Conservation (phyloP, 2,329 filamentous ascomycete species). For the Nannizziopsis arthrosporioides region DNA sequence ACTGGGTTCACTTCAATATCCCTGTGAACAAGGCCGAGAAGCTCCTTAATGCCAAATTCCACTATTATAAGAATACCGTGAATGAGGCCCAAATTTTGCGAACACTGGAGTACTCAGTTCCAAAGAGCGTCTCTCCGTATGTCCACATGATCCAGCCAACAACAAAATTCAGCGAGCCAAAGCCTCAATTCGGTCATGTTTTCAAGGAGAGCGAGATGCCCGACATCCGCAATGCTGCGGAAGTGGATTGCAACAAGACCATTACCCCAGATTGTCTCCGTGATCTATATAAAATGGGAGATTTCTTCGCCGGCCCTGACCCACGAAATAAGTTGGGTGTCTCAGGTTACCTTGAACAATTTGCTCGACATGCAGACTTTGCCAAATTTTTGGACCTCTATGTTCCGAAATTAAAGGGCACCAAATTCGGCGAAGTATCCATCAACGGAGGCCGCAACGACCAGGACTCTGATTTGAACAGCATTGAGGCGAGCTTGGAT, state of each 20-base stretch:
- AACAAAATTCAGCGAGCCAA: slow-evolving; percentile 44
- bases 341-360: slow-evolving; percentile 41
- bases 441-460: slow-evolving; percentile 47
- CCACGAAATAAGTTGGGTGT: slow-evolving; percentile 34
- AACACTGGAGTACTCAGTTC: slow-evolving; percentile 51
- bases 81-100: slow-evolving; percentile 20
- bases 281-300: slow-evolving; percentile 39
- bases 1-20: slow-evolving; percentile 49
- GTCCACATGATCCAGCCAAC: slow-evolving; percentile 56
- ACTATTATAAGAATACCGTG: slow-evolving; percentile 9
- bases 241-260: slow-evolving; percentile 26
- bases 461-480: slow-evolving; percentile 34
- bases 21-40: slow-evolving; percentile 11
- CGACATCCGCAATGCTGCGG: background rate
- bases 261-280: slow-evolving; percentile 42
- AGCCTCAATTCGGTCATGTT: slow-evolving; percentile 25
- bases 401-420: slow-evolving; percentile 40
- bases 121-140: slow-evolving; percentile 41
- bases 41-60: slow-evolving; percentile 10
- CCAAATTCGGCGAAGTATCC: slow-evolving; percentile 46
- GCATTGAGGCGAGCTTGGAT: slow-evolving; percentile 53
- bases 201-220: slow-evolving; percentile 3
- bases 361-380: slow-evolving; percentile 45
- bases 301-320: slow-evolving; percentile 29
- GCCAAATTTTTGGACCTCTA: slow-evolving; percentile 45